Conservation (phyloP, 176 grass and related monocot genomes). For the Carex pumila region DNA sequence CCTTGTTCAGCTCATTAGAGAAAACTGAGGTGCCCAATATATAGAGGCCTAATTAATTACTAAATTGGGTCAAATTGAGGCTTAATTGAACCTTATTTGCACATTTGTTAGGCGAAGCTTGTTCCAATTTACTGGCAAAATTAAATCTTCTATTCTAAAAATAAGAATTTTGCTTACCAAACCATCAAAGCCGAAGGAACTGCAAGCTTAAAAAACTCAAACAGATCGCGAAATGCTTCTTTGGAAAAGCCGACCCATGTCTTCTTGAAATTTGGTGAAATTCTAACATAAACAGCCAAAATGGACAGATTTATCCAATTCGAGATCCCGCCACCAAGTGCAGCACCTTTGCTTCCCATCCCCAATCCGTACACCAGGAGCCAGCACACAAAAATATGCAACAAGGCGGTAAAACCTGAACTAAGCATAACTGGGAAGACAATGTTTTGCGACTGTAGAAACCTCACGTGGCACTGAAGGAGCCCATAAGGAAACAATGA, state of each 20-base stretch:
- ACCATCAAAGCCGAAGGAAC: constrained; percentile 82
- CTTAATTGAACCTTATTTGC: neutral
- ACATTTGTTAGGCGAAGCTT: neutral
- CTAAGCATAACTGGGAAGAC: constrained; percentile 63
- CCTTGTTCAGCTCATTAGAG: neutral
- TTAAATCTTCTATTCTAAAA: neutral
- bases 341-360: constrained; percentile 61
- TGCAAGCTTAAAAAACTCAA: constrained; percentile 50
- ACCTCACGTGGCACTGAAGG: constrained; percentile 42
- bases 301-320: constrained; percentile 39
- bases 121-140: neutral
- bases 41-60: neutral
- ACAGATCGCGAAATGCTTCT: constrained; percentile 41
- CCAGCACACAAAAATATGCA: constrained; percentile 70
- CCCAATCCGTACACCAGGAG: constrained; percentile 54
- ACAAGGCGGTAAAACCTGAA: constrained; percentile 35
- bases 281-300: constrained; percentile 42
- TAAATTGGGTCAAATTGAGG: neutral
- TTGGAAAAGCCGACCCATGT: constrained; percentile 50
- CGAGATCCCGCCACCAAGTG: constrained; percentile 38
- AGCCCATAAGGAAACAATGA: constrained; percentile 46
- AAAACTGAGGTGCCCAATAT: neutral
- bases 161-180: constrained; percentile 41
- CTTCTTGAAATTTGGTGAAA: constrained; percentile 36
- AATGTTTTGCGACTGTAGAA: constrained; percentile 67